Evolutionary conservation across 257 asterid species (phyloP).

Genomic region (Plectranthus barbatus): DNA sequence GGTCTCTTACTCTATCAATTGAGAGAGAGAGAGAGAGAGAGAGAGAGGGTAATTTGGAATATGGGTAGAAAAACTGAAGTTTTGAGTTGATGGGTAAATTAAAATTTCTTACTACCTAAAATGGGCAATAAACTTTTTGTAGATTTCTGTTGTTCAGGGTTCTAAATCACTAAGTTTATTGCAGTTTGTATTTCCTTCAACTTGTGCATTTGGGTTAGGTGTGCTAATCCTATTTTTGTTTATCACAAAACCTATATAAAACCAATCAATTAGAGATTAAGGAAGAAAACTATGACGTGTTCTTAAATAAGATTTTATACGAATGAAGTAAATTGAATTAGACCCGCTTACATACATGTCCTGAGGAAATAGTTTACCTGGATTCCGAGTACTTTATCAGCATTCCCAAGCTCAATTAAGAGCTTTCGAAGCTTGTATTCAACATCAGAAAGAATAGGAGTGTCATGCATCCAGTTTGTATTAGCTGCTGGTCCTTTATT

Average conservation of each 20-base stretch:
- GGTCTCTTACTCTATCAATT: no score
- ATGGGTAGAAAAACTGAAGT: no score
- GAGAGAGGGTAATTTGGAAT: no score
- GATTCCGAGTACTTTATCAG: slow-evolving; percentile 88
- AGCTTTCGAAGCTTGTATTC: slow-evolving; percentile 83
- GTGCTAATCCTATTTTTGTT: no score
- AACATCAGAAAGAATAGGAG: slow-evolving; percentile 70
- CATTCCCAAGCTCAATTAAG: slow-evolving; percentile 72
- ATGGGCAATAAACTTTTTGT: no score
- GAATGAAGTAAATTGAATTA: background rate
- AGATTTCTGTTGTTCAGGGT: no score
- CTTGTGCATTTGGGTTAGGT: no score
- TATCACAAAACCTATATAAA: background rate
- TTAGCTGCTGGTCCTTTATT: slow-evolving; percentile 58
- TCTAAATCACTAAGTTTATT: no score
- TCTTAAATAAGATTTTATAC: background rate
- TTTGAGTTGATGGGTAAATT: no score
- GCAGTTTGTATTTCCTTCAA: no score
- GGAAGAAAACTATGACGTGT: background rate
- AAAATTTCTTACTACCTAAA: no score
- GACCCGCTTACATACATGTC: background rate
- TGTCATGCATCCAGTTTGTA: slow-evolving; percentile 65
- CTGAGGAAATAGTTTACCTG: slow-evolving; percentile 47
- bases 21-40: no score
- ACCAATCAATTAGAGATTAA: background rate